Evolutionary conservation across 2,329 filamentous ascomycete genomes (phyloP).

Genomic region (Pyrenophora tritici-repentis): DNA sequence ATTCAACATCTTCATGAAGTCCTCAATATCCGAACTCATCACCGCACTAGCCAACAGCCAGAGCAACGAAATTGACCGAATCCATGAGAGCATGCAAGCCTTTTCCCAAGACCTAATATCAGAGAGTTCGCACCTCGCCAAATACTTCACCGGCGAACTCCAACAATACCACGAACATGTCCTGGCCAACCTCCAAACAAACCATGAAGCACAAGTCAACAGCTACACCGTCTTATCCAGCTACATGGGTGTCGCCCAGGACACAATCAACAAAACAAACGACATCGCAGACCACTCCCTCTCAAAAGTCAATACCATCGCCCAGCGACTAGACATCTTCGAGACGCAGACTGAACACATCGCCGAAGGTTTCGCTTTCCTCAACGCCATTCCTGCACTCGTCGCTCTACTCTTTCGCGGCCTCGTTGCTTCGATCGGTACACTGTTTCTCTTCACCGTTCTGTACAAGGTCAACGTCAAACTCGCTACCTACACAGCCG

Average conservation of each 20-base stretch:
- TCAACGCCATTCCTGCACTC: slow-evolving; percentile 23
- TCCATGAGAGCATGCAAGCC: slow-evolving; percentile 24
- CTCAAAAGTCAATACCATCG: slow-evolving; percentile 22
- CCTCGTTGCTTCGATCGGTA: slow-evolving; percentile 12
- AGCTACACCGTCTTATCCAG: slow-evolving; percentile 20
- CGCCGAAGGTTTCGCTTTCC: slow-evolving; percentile 27
- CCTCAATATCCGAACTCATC: slow-evolving; percentile 26
- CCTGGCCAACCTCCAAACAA: slow-evolving; percentile 15
- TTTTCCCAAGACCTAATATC: slow-evolving; percentile 27
- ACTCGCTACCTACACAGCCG: slow-evolving; percentile 21
- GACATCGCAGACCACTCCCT: slow-evolving; percentile 18
- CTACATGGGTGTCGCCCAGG: slow-evolving; percentile 18
- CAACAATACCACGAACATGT: slow-evolving; percentile 23
- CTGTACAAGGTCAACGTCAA: slow-evolving; percentile 23
- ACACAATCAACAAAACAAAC: slow-evolving; percentile 19
- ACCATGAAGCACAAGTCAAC: slow-evolving; percentile 26
- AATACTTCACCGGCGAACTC: slow-evolving; percentile 19
- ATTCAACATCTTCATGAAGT: slow-evolving; percentile 27
- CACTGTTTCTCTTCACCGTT: slow-evolving; percentile 15
- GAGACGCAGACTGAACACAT: slow-evolving; percentile 30
- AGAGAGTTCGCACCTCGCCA: slow-evolving; percentile 24
- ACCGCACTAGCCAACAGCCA: slow-evolving; percentile 23
- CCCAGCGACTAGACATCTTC: slow-evolving; percentile 22
- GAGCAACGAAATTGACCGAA: slow-evolving; percentile 18
- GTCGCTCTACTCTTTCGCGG: slow-evolving; percentile 12